Percentiles rank a stretch among this genome's conserved stretches.
phyloP scores from a whole-genome alignment of 176 grass and related monocot species.

The Oryza longistaminata region DNA sequence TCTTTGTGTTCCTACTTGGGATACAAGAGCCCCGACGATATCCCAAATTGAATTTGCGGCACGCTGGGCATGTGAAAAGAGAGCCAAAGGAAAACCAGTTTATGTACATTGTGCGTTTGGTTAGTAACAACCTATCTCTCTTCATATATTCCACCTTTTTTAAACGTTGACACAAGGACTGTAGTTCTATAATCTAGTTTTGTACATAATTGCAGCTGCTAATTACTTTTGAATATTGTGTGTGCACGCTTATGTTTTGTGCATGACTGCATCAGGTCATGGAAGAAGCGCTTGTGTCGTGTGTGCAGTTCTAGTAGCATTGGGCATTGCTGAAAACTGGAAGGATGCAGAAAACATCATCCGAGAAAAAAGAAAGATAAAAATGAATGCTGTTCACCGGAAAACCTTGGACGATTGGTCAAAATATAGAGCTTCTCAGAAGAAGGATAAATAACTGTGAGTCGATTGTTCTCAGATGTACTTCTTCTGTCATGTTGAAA shows the following conservation, averaged over 20 bases:
- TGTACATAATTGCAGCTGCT: background rate
- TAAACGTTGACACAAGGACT: background rate
- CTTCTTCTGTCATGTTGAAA: constrained; percentile 31
- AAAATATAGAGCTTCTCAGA: constrained; percentile 43
- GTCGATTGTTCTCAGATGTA: background rate
- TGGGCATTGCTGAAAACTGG: constrained; percentile 69
- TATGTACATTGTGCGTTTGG: constrained; percentile 94
- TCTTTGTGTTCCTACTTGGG: constrained; percentile 76
- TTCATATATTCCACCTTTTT: background rate
- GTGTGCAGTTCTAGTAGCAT: constrained; percentile 70
- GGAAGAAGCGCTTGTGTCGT: constrained; percentile 83
- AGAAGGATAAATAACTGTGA: constrained; percentile 44
- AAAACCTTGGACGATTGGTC: constrained; percentile 83
- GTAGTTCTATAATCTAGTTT: background rate
- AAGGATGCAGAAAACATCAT: constrained; percentile 81
- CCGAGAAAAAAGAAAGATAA: constrained; percentile 66
- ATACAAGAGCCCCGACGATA: constrained; percentile 64
- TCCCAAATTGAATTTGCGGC: constrained; percentile 76
- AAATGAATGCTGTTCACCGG: constrained; percentile 79
- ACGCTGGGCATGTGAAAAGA: constrained; percentile 71
- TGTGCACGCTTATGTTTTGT: constrained; percentile 14
- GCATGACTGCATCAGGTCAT: constrained; percentile 55
- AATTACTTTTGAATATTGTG: background rate
- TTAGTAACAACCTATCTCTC: constrained; percentile 34
- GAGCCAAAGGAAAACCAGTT: constrained; percentile 59